These are phyloP conservation scores for Mycena albidolilacea DNA, from an alignment of 768 basidiomycete genomes.

Conservation along the genomic window DNA sequence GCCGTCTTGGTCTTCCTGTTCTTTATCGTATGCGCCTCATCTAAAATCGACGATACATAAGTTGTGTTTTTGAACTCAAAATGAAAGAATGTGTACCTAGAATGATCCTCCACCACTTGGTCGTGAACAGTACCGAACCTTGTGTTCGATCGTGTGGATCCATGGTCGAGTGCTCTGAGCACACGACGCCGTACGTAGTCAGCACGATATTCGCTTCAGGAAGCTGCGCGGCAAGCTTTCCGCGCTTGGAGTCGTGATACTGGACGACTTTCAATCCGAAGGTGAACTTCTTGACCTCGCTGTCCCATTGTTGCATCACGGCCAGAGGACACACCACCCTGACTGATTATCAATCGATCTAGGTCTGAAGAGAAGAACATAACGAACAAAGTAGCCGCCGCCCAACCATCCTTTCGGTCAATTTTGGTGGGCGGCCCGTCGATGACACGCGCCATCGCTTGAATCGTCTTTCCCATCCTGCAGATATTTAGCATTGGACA, in stretches of 20 bases:
- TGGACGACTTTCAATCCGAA: slow-evolving; percentile 74
- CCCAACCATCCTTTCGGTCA: slow-evolving; percentile 82
- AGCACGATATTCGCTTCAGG: slow-evolving; percentile 78
- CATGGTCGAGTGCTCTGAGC: slow-evolving; percentile 80
- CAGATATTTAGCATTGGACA: slow-evolving; percentile 10
- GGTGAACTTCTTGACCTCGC: slow-evolving; percentile 80
- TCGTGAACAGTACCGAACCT: slow-evolving; percentile 74
- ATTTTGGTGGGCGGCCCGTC: slow-evolving; percentile 79
- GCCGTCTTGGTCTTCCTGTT: slow-evolving; percentile 84
- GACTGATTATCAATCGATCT: slow-evolving; percentile 8
- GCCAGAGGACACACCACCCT: slow-evolving; percentile 92
- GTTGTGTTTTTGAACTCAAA: no score
- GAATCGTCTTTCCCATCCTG: slow-evolving; percentile 92
- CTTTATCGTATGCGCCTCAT: slow-evolving; percentile 96
- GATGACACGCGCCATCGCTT: slow-evolving; percentile 87
- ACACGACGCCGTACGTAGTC: slow-evolving; percentile 88
- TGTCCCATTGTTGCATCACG: slow-evolving; percentile 91
- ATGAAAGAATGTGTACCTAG: slow-evolving; percentile 66
- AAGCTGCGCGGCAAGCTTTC: slow-evolving; percentile 72
- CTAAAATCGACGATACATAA: slow-evolving; percentile 51
- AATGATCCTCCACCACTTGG: slow-evolving; percentile 90
- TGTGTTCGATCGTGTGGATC: slow-evolving; percentile 45
- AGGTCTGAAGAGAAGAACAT: neutral
- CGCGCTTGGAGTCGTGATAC: slow-evolving; percentile 86
- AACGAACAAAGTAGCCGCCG: slow-evolving; percentile 76